Evolutionary conservation across 805 yeast genomes (phyloP), one percentile per base, ranked within the genome.

Genomic region (Candida insectorum): DNA sequence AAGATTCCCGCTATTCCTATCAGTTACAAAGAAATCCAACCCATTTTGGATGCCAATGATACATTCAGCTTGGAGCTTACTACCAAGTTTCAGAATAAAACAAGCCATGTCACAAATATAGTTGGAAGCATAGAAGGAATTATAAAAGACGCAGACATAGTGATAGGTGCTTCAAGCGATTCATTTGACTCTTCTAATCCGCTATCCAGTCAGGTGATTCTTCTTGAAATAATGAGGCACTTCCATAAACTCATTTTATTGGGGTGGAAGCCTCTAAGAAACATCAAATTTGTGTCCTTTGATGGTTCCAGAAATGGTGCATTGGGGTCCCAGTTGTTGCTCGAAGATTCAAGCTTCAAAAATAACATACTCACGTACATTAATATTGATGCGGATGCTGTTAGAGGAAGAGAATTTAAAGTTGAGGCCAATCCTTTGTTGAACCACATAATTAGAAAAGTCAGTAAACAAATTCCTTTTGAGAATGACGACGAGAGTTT

Each of bases 211-310:
- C 71, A 65, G 34, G 70, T 62, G 1, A 44, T 66, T 13, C 40
- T 66, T 37, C 48, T 66, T 24, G 71, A 66, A 36, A 52, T 62
- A 5, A 56, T 66, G 58, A 45, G 65, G 12, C 56, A 60, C 28
- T 57, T 56, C 31, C 53, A 56, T 14, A 45, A 51, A 31, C 49
- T 66, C 34, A 46, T 44, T 12, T 41, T 47, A 19, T 28, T 54
- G 27, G 73, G 73, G 2, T 66, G 73, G 73, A 59, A 54, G 38
- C 73, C 73, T 1, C 46, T 65, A 21, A 49, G 73, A 26, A 55
- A 51, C 9, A 58, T 66, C 24, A 54, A 59, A 32, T 64, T 66
- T 44, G 53, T 65, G 3, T 60, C 67, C 1, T 65, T 69, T 66
- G 73, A 66, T 37, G 70, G 63, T 2, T 46, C 60, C 6, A 50